Conservation (phyloP, 139 green algal genomes). For the Tetradesmus lagerheimii region DNA sequence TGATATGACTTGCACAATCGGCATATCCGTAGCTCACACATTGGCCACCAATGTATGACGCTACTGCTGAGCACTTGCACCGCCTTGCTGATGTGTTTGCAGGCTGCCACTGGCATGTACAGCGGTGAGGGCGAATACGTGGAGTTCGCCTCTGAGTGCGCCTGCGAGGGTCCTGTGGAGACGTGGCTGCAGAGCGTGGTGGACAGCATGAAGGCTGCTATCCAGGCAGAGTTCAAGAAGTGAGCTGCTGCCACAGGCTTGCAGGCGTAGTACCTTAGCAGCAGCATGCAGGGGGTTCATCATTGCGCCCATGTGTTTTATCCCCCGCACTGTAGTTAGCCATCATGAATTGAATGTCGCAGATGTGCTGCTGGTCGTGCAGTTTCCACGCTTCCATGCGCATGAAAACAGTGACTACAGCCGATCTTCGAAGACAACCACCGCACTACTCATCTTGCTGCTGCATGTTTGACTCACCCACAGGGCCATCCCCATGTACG, state of each 20-base stretch:
- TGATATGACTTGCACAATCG: too few species aligned
- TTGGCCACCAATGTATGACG: neutral
- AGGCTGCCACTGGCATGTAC: conserved; percentile 53
- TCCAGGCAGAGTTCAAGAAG: conserved; percentile 82
- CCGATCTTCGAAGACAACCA: neutral
- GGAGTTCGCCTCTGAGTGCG: conserved; percentile 75
- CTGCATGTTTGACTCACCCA: neutral
- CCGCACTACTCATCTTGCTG: neutral
- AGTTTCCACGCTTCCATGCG: neutral
- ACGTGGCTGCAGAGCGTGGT: conserved; percentile 86
- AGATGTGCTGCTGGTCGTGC: neutral
- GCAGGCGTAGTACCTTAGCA: neutral
- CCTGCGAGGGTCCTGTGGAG: conserved; percentile 89
- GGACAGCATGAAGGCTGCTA: conserved; percentile 80
- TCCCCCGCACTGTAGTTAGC: too few species aligned
- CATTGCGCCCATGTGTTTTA: neutral
- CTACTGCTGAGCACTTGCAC: neutral
- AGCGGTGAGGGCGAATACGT: conserved; percentile 82
- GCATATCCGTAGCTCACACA: too few species aligned
- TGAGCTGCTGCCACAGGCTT: neutral
- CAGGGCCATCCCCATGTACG: conserved; percentile 85
- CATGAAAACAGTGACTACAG: neutral
- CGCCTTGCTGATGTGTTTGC: neutral
- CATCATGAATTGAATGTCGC: too few species aligned
- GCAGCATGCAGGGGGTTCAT: neutral